Conservation (phyloP, 257 asterid genomes). For the Eucommia ulmoides region DNA sequence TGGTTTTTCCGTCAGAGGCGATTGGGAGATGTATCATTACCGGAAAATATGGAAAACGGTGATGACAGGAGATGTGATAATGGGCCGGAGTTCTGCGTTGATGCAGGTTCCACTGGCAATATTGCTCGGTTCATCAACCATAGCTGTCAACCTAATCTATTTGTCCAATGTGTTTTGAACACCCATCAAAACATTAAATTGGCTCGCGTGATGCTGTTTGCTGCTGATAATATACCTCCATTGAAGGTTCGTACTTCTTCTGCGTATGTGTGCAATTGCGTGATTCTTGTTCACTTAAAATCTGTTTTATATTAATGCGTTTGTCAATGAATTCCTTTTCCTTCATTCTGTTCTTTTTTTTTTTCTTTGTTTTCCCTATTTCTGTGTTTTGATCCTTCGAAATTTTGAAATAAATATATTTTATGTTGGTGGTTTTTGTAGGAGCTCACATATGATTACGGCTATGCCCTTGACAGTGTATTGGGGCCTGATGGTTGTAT, state of each 20-base stretch:
- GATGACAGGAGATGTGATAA: slow-evolving; percentile 33
- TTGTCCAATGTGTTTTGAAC: slow-evolving; percentile 73
- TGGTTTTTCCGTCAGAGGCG: slow-evolving; percentile 73
- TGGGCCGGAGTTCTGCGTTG: slow-evolving; percentile 73
- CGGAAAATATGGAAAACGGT: slow-evolving; percentile 29
- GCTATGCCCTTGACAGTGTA: neutral
- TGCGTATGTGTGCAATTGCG: neutral
- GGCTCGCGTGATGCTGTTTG: slow-evolving; percentile 60
- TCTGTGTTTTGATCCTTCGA: neutral
- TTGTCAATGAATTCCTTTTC: no score
- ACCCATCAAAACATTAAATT: slow-evolving; percentile 51
- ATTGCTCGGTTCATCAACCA: slow-evolving; percentile 73
- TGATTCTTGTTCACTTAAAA: neutral
- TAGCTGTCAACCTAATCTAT: slow-evolving; percentile 76
- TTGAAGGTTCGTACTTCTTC: slow-evolving; percentile 36
- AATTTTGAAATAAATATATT: no score
- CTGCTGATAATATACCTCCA: slow-evolving; percentile 86
- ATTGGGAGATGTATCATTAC: slow-evolving; percentile 54
- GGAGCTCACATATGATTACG: neutral
- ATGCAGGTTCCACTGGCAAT: slow-evolving; percentile 61
- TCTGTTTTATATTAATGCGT: neutral
- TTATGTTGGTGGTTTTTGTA: neutral
- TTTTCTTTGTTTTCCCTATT: neutral
- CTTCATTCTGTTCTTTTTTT: no score
- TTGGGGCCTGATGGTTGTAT: neutral